phyloP scores from a whole-genome alignment of 2,329 filamentous ascomycete genomes.

The Blumeria hordei region DNA sequence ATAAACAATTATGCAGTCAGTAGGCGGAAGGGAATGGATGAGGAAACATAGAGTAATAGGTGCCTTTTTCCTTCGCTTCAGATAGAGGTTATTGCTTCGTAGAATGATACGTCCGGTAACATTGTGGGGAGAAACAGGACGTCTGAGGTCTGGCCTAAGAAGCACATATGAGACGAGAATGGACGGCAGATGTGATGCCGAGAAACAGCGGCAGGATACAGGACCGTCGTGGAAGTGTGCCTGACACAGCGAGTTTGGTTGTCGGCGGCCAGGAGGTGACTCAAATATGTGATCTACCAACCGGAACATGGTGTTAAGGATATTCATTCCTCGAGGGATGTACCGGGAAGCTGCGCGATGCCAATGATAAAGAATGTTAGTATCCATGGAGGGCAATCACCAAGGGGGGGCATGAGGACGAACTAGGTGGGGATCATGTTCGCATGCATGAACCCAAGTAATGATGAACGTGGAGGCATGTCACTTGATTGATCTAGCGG shows the following conservation, averaged over 20 bases:
- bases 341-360: constrained; percentile 16
- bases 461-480: no score
- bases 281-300: constrained; percentile 14
- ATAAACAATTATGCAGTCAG: constrained; percentile 4
- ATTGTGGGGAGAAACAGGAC: constrained; percentile 20
- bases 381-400: constrained; percentile 8
- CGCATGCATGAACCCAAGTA: no score
- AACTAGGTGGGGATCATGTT: no score
- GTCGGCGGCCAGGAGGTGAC: constrained; percentile 8
- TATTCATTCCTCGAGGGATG: constrained; percentile 3
- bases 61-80: constrained; percentile 15
- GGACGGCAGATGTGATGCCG: constrained; percentile 7
- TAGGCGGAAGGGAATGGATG: constrained; percentile 9
- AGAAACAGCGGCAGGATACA: constrained; percentile 13
- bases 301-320: constrained; percentile 9
- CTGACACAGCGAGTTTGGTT: constrained; percentile 2
- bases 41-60: constrained; percentile 14
- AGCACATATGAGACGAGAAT: constrained; percentile 18
- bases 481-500: no score
- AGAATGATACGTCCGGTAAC: constrained; percentile 18
- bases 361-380: constrained; percentile 9
- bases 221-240: constrained; percentile 8
- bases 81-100: constrained; percentile 20
- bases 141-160: constrained; percentile 16
- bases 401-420: constrained; percentile 6